These are phyloP conservation scores for Epichloe elymi DNA, from an alignment of 2,329 filamentous ascomycete species.

Conservation along the genomic window DNA sequence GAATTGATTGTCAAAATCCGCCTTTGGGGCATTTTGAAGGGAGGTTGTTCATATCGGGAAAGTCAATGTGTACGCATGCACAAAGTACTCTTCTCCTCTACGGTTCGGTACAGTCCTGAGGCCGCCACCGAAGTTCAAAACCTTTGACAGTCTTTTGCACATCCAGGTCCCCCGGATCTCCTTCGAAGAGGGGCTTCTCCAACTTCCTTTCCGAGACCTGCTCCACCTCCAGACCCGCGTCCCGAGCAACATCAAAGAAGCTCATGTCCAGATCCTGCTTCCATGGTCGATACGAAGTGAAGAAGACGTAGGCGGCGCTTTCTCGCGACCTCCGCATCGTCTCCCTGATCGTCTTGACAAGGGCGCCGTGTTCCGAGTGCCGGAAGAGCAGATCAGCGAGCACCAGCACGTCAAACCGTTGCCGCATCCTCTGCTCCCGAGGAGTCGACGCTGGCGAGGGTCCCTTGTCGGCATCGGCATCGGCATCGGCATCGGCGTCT, in stretches of 20 bases:
- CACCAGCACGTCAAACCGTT: constrained; percentile 66
- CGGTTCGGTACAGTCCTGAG: not conserved
- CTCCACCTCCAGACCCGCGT: constrained; percentile 59
- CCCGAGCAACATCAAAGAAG: constrained; percentile 69
- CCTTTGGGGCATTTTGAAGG: no score
- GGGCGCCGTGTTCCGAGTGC: constrained; percentile 70
- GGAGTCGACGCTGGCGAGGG: no score
- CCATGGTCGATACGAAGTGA: constrained; percentile 91
- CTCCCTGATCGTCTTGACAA: constrained; percentile 57
- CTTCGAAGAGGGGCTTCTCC: constrained; percentile 79
- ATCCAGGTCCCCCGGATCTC: constrained; percentile 68
- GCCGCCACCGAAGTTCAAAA: constrained; percentile 55
- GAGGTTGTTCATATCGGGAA: no score
- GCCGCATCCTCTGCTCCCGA: not conserved
- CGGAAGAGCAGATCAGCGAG: constrained; percentile 86
- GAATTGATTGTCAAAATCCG: not conserved
- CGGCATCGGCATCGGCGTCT: no score
- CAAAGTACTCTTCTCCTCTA: not conserved
- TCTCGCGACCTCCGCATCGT: constrained; percentile 44
- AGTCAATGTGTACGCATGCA: not conserved
- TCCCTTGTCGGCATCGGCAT: no score
- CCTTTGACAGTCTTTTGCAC: constrained; percentile 73
- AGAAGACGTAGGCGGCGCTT: constrained; percentile 71
- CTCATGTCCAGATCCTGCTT: constrained; percentile 69
- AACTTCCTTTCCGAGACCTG: constrained; percentile 71